Base-by-base conservation (phyloP, 2,329 filamentous ascomycete species). In the Raffaelea ambrosiae region DNA sequence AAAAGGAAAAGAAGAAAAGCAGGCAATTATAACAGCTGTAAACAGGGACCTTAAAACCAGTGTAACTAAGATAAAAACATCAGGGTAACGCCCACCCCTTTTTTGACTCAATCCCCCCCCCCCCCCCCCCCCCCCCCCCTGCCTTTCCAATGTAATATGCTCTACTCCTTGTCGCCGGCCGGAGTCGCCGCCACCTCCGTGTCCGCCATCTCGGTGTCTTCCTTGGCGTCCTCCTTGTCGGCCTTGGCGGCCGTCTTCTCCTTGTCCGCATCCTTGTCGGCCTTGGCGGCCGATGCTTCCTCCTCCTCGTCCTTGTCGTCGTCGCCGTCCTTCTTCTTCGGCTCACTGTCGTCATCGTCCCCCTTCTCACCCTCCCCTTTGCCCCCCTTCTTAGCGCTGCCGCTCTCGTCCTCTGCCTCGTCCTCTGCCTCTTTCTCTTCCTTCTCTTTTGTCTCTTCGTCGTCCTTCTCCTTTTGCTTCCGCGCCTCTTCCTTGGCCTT, bases 161-260 rank as follows among this genome's bases (percentile, higher is more conserved):
- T n/a, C 13, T 48, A 54, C 26, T 54, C 54, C 36, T 54, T 51
- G 46, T 57, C 51, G 19, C 49, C 59, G 3, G 46, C 51, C 18
- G 58, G 54, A 19, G 58, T 57, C 43, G 55, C 55, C 33, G 57
- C 43, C 7, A 54, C 58, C 5, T 73, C 70, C 48, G 69, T 67
- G 46, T 72, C 69, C 14, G 57, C 61, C 71, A 74, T 74, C 55
- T 74, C 70, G 4, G 72, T 65, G 50, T 73, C 71, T 47, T 73
- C 69, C n/a, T 72, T 69, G 26, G 36, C 23, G 21, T 29, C 44
- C 10, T 46, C 29, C 19, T 23, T 20, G 19, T 29, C 43, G 18
- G 38, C 16, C 23, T 41, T 36, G 4, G n/a, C 44, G 18, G 45
- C 33, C 36, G 35, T 36, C n/a, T n/a, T n/a, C n/a, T n/a, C n/a